Evolutionary conservation across 2,329 filamentous ascomycete genomes (phyloP), one percentile per base, ranked within the genome.

Genomic region (Ceratocystiopsis sp.): DNA sequence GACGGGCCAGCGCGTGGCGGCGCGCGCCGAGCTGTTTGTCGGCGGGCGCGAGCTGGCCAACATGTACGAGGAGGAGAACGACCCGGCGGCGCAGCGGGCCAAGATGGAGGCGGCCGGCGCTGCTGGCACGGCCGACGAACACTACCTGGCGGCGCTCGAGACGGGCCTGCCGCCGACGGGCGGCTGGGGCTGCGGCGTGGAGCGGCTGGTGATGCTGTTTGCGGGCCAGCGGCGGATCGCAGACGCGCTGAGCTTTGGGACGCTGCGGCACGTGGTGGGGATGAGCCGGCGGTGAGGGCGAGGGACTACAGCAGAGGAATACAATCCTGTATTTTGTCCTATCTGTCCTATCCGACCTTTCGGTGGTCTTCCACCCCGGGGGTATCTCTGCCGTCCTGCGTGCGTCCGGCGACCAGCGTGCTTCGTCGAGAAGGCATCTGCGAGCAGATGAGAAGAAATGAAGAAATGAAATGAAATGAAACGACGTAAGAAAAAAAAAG

Each of bases 1-100:
- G 10, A 80, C 78, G 0, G 67, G 69, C 14, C 87, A 95, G 57
- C 61, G 72, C 10, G 76, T 94, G 1, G 80, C 85, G 1, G 83
- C 84, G 1, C 78, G 87, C 7, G 84, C 82, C 0, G 87, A 95
- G 61, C 72, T 94, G 18, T 94, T 93, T 61, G 74, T 93, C 48
- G 64, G 75, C 41, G 77, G 80, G 36, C 75, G 76, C 43, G 91
- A 98, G 57, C 70, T 94, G 32, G 84, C 89, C 47, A 98, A 98
- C 60, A 93, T 89, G 66, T 98, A 98, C 59, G 91, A 98, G 59
- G 91, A 98, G 61, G 91, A 98, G 59, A 98, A 98, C 59, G 83
- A 84, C 42, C 91, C 91, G 0, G 78, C 81, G 43, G 82, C 80
- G 53, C 91, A 98, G 62, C 71, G 83, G 38, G 68, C 73, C 44